Evolutionary conservation across 306 rosid genomes (phyloP).

Genomic region (Crotalaria pallida): DNA sequence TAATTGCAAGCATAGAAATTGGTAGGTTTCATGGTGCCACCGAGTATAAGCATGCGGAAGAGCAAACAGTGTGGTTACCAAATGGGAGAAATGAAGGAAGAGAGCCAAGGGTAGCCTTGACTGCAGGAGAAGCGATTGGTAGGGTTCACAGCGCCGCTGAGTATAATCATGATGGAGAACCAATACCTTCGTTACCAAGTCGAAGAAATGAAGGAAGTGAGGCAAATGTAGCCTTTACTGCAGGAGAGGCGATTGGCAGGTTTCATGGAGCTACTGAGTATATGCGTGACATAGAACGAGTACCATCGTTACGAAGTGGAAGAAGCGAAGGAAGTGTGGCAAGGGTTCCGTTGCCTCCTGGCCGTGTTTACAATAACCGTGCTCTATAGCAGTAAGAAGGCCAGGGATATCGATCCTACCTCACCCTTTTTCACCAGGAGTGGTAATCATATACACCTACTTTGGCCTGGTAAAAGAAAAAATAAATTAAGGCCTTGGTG

Average conservation of each 20-base stretch:
- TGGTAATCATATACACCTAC: neutral
- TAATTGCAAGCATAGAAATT: slow-evolving; percentile 5
- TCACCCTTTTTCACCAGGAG: neutral
- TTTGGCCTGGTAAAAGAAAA: neutral
- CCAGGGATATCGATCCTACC: neutral
- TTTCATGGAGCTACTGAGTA: neutral
- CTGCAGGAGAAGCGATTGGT: too few relatives aligned
- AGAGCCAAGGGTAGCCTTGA: slow-evolving; percentile 3
- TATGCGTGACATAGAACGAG: neutral
- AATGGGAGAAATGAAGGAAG: slow-evolving; percentile 7
- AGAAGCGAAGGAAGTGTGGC: slow-evolving; percentile 5
- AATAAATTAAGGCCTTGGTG: neutral
- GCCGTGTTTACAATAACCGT: slow-evolving; percentile 16
- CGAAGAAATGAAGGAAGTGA: too few relatives aligned
- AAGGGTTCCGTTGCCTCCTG: slow-evolving; percentile 20
- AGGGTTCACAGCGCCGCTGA: too few relatives aligned
- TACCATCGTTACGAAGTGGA: neutral
- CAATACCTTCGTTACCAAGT: too few relatives aligned
- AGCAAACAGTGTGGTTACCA: neutral
- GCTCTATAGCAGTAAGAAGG: neutral
- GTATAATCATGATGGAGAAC: too few relatives aligned
- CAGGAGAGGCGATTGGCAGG: neutral
- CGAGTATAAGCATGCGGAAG: slow-evolving; percentile 1
- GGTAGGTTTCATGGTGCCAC: neutral
- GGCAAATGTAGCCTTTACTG: neutral